These are phyloP conservation scores for Plasmopara viticola DNA, from an alignment of 352 stramenopile species.

Conservation along the genomic window DNA sequence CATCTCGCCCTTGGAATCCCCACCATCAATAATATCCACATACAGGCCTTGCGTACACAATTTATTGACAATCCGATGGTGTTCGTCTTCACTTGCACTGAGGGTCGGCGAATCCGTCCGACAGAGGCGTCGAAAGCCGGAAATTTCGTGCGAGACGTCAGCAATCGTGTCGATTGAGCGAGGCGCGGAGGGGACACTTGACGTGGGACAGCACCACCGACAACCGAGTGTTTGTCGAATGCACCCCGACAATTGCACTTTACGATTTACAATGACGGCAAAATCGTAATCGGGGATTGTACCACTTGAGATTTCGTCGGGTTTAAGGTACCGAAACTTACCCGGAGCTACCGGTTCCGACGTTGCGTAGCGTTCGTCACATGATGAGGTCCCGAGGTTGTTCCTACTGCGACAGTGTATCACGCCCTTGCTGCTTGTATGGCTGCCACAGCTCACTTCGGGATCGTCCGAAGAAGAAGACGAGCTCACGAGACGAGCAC, in stretches of 20 bases:
- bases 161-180: slow-evolving; percentile 26
- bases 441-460: slow-evolving; percentile 15
- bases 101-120: slow-evolving; percentile 39
- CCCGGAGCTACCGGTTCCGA: slow-evolving; percentile 22
- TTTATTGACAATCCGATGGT: slow-evolving; percentile 72
- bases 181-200: slow-evolving; percentile 1
- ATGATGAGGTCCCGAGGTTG: not conserved
- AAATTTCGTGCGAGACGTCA: slow-evolving; percentile 30
- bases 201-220: slow-evolving; percentile 32
- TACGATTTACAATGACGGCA: slow-evolving; percentile 72
- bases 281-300: slow-evolving; percentile 66
- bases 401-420: not conserved
- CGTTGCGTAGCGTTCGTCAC: slow-evolving; percentile 26
- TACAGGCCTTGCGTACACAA: slow-evolving; percentile 61
- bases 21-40: slow-evolving; percentile 82
- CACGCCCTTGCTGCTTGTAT: slow-evolving; percentile 13
- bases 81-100: slow-evolving; percentile 72
- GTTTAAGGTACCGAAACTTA: slow-evolving; percentile 77
- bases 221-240: slow-evolving; percentile 22
- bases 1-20: slow-evolving; percentile 76
- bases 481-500: slow-evolving; percentile 47
- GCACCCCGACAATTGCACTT: slow-evolving; percentile 36
- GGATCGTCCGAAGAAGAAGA: slow-evolving; percentile 18
- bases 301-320: slow-evolving; percentile 65
- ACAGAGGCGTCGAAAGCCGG: slow-evolving; percentile 64